These are phyloP conservation scores for Spatholobus suberectus DNA, from an alignment of 306 rosid species.

Conservation along the genomic window DNA sequence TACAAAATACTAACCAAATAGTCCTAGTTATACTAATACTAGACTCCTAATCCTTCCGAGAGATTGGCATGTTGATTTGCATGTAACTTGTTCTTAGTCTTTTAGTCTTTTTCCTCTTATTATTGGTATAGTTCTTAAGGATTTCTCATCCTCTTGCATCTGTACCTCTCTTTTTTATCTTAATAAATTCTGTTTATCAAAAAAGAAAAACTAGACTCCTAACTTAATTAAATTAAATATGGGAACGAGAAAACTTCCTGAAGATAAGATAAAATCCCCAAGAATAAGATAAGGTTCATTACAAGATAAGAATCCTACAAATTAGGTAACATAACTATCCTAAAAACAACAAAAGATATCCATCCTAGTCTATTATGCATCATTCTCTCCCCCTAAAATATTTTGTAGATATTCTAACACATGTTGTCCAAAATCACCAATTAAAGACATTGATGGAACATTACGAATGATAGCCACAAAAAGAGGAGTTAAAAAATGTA, in stretches of 20 bases:
- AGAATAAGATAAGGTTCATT: neutral
- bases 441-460: neutral
- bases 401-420: neutral
- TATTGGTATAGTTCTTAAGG: neutral
- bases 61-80: neutral
- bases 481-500: neutral
- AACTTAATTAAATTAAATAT: neutral
- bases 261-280: neutral
- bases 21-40: neutral
- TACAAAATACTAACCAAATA: neutral
- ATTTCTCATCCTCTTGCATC: neutral
- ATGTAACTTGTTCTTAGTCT: too few species aligned
- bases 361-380: slow-evolving; percentile 1
- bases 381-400: slow-evolving; percentile 21
- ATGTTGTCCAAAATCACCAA: slow-evolving; percentile 1
- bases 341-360: neutral
- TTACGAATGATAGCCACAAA: neutral
- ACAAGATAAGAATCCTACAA: neutral
- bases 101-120: neutral
- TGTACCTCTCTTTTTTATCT: neutral
- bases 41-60: neutral
- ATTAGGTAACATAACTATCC: neutral
- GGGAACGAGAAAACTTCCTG: neutral
- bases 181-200: neutral
- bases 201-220: neutral